Conservation (phyloP, 2,329 filamentous ascomycete genomes). For the Tolypocladium tropicale region DNA sequence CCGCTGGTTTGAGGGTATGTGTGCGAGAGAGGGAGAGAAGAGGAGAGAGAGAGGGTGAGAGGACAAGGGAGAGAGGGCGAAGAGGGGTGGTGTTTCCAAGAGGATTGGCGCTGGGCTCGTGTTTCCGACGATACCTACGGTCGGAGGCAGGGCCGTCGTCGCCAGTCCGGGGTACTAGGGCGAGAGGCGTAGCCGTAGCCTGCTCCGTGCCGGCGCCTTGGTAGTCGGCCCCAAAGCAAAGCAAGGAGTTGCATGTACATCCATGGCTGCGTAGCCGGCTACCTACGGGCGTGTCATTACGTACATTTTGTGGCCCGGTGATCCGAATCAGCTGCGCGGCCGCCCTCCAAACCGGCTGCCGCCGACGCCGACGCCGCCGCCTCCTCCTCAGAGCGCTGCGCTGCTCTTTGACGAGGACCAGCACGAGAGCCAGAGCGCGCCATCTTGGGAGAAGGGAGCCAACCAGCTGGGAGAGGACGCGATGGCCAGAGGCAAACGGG, state of each 20-base stretch:
- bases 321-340: slow-evolving; percentile 5
- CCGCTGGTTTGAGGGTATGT: background rate
- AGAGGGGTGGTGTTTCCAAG: background rate
- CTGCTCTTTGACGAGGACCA: no score
- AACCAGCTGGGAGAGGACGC: background rate
- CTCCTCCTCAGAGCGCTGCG: no score
- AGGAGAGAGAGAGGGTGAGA: background rate
- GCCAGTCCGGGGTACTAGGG: background rate
- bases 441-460: background rate
- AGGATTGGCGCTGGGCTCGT: background rate
- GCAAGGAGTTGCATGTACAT: background rate
- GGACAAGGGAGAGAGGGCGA: background rate
- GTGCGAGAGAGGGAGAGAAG: background rate
- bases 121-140: background rate
- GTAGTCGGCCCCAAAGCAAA: no score
- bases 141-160: background rate
- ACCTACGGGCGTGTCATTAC: slow-evolving; percentile 5
- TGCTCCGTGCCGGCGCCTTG: background rate
- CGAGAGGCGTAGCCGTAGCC: background rate
- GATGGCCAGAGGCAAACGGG: background rate
- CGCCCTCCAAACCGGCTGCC: background rate
- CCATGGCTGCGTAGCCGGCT: background rate
- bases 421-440: no score
- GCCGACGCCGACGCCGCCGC: background rate
- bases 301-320: slow-evolving; percentile 6